Evolutionary conservation across 2,329 filamentous ascomycete species (phyloP).

Genomic region (Aspergillus sp.): DNA sequence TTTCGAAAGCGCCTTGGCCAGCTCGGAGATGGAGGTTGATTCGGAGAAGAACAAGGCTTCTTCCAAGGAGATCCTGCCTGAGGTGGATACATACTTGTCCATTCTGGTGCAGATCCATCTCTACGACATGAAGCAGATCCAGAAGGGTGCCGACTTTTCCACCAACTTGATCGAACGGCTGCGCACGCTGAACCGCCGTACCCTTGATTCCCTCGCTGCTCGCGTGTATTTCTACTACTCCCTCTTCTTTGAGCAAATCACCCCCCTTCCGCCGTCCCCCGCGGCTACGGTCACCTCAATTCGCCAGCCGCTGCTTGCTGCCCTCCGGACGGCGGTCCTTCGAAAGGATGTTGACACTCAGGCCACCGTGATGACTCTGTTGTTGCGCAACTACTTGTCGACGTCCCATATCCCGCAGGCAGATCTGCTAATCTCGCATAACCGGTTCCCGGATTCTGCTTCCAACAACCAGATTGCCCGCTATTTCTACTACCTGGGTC

Average conservation of each 20-base stretch:
- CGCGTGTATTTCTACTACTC: constrained; percentile 98
- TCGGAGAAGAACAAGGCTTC: constrained; percentile 56
- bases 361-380: constrained; percentile 84
- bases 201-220: constrained; percentile 83
- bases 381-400: constrained; percentile 90
- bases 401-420: constrained; percentile 96
- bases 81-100: constrained; percentile 80
- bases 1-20: constrained; percentile 49
- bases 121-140: constrained; percentile 72
- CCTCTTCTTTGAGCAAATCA: constrained; percentile 85
- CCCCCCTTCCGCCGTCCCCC: constrained; percentile 77
- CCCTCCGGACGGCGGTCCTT: constrained; percentile 86
- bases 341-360: constrained; percentile 97
- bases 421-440: constrained; percentile 90
- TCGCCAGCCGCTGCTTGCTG: constrained; percentile 74
- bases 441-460: constrained; percentile 85
- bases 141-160: constrained; percentile 77
- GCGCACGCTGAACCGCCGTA: constrained; percentile 82
- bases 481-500: constrained; percentile 93
- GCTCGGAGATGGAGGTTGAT: constrained; percentile 66
- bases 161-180: constrained; percentile 73
- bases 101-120: constrained; percentile 81
- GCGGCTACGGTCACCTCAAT: constrained; percentile 80
- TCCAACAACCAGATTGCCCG: constrained; percentile 97
- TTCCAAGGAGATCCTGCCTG: constrained; percentile 67